Evolutionary conservation across 108 stramenopile genomes (phyloP), one percentile per base, ranked within the genome.

Genomic region (Schizochytrium sp.): DNA sequence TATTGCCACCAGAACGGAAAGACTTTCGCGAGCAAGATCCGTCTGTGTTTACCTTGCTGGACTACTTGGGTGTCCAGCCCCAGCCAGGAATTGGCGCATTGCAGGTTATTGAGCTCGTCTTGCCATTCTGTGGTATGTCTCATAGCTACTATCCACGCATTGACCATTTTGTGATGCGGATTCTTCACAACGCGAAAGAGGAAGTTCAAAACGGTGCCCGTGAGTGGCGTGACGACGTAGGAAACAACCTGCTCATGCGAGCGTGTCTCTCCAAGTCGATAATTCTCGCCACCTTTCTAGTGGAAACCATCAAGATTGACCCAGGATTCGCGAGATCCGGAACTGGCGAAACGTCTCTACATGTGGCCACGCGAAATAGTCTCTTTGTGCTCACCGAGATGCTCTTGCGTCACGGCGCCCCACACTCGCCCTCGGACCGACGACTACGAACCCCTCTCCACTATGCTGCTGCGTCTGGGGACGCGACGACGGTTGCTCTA

Each of bases 151-250:
- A 83, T 45, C 76, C 76, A 6, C 76, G 76, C 10, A 53, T 83
- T 12, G 76, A 83, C 76, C 76, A 83, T 28, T 83, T 83, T 34
- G 76, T 83, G 51, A 83, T 83, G 76, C 76, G 76, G 28, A 83
- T 83, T 16, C 6, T 83, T 12, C 18, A 83, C 25, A 23, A 6
- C 48, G 76, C 76, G 6, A 16, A 43, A 10, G 45, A 18, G 29
- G 72, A 72, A n/a, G 72, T 72, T 25, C 58, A n/a, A n/a, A 23
- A 59, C 58, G n/a, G 0, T 3, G 58, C n/a, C 1, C 19, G 1
- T 2, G 45, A 47, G 16, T 83, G 45, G 45, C 76, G 76, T 6
- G 76, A 83, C 28, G 25, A 83, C 19, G 10, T 53, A 0, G 51
- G 45, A 12, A 83, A 83, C 4, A 53, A 47, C 25, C 51, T 83